phyloP scores from a whole-genome alignment of 225 moss, liverwort and hornwort genomes.

The Takakia lepidozioides region DNA sequence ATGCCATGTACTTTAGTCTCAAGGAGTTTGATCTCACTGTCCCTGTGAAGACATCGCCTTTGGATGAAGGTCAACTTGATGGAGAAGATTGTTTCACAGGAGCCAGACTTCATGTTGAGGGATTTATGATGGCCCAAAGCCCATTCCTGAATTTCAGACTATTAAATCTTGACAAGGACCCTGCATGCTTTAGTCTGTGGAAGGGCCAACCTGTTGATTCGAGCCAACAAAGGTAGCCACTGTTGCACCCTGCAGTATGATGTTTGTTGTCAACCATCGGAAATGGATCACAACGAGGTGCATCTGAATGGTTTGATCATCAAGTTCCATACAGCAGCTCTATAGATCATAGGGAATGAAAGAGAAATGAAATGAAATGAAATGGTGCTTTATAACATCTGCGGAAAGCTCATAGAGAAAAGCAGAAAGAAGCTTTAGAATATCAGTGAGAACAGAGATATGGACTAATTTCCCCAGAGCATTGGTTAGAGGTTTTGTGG shows the following conservation, averaged over 20 bases:
- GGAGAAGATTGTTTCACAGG: constrained; percentile 71
- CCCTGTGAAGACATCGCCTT: constrained; percentile 35
- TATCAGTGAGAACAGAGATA: no score
- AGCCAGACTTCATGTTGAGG: constrained; percentile 94
- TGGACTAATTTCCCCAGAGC: no score
- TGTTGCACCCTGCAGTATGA: background rate
- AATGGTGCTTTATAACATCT: no score
- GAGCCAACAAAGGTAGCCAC: constrained; percentile 70
- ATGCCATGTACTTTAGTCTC: constrained; percentile 84
- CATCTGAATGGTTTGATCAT: no score
- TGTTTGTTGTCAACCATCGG: no score
- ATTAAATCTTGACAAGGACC: constrained; percentile 82
- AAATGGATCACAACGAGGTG: no score
- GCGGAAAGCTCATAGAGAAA: no score
- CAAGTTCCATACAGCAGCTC: no score
- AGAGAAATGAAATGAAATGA: no score
- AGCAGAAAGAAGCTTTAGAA: no score
- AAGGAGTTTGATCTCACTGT: constrained; percentile 93
- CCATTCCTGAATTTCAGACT: constrained; percentile 77
- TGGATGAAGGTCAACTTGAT: constrained; percentile 42
- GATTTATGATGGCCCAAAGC: constrained; percentile 90
- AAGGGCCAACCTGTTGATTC: constrained; percentile 96
- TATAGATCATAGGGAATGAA: no score
- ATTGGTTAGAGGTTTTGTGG: no score
- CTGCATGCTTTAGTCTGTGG: constrained; percentile 93